phyloP scores from a whole-genome alignment of 306 rosid species.

The Macrotyloma uniflorum region DNA sequence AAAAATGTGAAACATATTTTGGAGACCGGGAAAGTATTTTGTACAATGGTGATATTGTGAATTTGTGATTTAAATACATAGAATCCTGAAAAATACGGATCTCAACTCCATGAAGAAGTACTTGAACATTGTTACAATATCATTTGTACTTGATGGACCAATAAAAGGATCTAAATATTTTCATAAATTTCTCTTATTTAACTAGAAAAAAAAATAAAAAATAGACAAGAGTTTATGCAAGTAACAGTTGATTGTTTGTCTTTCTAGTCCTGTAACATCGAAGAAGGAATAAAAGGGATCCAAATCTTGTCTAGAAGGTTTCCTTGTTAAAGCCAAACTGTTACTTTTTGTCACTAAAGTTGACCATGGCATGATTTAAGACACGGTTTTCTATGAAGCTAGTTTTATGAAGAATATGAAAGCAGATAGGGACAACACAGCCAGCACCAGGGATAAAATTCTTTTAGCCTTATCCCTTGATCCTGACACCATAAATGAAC shows the following conservation, averaged over 20 bases:
- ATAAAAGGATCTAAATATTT: not conserved
- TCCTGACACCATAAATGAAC: not conserved
- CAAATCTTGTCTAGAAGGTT: not conserved
- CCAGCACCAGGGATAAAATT: conserved; percentile 17
- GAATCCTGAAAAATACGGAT: too few relatives aligned
- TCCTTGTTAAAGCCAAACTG: not conserved
- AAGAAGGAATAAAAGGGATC: not conserved
- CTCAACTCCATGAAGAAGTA: not conserved
- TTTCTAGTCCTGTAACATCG: not conserved
- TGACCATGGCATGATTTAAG: not conserved
- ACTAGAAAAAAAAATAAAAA: not conserved
- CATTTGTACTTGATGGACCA: not conserved
- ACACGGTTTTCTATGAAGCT: conserved; percentile 4
- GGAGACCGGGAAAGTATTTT: too few relatives aligned
- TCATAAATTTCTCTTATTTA: not conserved
- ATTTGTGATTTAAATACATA: too few relatives aligned
- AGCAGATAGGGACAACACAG: conserved; percentile 32
- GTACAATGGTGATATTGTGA: too few relatives aligned
- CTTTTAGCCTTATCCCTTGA: conserved; percentile 35
- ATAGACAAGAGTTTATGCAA: not conserved
- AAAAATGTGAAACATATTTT: too few relatives aligned
- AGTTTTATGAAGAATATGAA: conserved; percentile 39
- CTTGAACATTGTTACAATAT: not conserved
- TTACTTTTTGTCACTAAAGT: not conserved
- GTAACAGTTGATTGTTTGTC: not conserved